Conservation (phyloP, 495 filamentous ascomycete genomes). For the Barbatosphaeria neglecta region DNA sequence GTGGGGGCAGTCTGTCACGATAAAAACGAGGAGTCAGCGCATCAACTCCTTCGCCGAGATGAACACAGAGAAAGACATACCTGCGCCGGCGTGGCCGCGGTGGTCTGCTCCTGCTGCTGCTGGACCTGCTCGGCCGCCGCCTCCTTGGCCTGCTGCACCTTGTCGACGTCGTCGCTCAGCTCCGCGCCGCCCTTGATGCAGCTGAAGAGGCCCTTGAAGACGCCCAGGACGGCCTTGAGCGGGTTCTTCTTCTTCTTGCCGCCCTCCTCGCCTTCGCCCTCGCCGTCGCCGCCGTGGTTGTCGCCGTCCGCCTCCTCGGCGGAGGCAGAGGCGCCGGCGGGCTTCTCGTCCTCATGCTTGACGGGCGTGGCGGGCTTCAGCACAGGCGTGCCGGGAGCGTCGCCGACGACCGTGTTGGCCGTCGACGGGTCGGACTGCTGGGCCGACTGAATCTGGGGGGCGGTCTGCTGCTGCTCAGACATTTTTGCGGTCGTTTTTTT, state of each 20-base stretch:
- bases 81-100: background rate
- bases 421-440: too few species aligned
- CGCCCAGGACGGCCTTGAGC: background rate
- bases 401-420: background rate
- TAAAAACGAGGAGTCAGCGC: too few species aligned
- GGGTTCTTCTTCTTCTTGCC: background rate
- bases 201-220: background rate
- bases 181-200: background rate
- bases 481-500: too few species aligned
- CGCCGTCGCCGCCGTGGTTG: too few species aligned
- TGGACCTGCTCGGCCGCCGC: background rate
- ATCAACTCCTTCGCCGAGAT: too few species aligned
- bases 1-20: too few species aligned
- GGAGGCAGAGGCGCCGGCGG: background rate
- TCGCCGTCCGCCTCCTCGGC: too few species aligned
- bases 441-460: too few species aligned
- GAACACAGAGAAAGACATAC: background rate
- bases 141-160: background rate
- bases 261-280: too few species aligned
- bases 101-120: background rate
- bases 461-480: too few species aligned
- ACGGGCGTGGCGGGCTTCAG: background rate
- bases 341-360: background rate
- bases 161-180: background rate
- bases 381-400: background rate